Percentiles rank a stretch among this genome's conserved stretches.
These are phyloP conservation scores for Ajuga chamaepitys DNA, from an alignment of 257 asterid species.

Conservation along the genomic window DNA sequence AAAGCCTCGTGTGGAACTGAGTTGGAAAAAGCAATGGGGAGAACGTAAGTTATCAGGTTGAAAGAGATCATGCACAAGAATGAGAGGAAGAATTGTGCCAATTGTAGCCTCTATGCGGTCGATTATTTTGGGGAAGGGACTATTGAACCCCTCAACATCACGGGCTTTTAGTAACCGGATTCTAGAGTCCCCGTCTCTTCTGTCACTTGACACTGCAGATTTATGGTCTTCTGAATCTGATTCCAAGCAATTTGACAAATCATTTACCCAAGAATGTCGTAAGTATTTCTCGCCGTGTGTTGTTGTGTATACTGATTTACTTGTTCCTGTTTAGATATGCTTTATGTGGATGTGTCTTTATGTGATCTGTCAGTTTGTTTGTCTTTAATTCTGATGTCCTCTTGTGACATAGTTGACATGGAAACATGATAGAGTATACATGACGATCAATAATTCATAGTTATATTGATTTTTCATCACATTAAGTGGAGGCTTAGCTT, in stretches of 20 bases:
- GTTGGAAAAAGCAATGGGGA: background rate
- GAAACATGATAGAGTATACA: background rate
- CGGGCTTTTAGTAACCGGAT: constrained; percentile 34
- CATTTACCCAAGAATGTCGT: constrained; percentile 22
- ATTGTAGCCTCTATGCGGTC: constrained; percentile 18
- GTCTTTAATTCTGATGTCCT: background rate
- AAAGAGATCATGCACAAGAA: constrained; percentile 11
- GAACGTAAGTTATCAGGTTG: background rate
- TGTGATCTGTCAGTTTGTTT: constrained; percentile 4
- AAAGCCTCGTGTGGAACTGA: constrained; percentile 1
- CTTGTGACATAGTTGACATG: background rate
- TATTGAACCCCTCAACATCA: background rate
- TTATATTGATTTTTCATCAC: background rate
- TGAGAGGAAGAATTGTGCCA: constrained; percentile 19
- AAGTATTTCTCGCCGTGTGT: background rate
- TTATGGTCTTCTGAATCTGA: constrained; percentile 36
- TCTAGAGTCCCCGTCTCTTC: constrained; percentile 52
- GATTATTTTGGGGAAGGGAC: constrained; percentile 12
- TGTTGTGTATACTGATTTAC: background rate
- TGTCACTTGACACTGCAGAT: constrained; percentile 56
- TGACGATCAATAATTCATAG: background rate
- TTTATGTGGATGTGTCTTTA: background rate
- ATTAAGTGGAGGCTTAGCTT: background rate
- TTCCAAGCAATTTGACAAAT: constrained; percentile 15
- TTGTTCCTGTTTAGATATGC: background rate